Evolutionary conservation across 768 basidiomycete species (phyloP).

Genomic region (Ramaria sp.): DNA sequence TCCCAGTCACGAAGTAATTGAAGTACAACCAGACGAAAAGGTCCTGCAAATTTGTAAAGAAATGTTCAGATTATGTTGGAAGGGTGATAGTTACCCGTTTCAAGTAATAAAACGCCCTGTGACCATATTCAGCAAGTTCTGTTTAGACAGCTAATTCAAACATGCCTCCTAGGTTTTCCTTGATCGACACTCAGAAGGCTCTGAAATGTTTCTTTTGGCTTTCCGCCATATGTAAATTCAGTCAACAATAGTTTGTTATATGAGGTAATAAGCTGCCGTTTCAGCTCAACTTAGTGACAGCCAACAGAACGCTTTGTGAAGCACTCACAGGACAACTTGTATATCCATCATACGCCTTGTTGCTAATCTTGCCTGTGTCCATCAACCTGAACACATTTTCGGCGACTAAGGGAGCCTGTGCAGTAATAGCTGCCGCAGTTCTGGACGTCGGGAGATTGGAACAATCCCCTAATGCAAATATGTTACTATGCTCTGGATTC

Average conservation of each 20-base stretch:
- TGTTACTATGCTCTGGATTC: slow-evolving; percentile 69
- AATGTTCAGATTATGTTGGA: background rate
- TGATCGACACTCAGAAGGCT: slow-evolving; percentile 56
- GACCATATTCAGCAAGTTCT: background rate
- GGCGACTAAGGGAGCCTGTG: slow-evolving; percentile 80
- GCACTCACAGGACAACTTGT: slow-evolving; percentile 72
- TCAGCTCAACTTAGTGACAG: background rate
- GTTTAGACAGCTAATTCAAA: slow-evolving; percentile 4
- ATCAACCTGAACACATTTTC: slow-evolving; percentile 78
- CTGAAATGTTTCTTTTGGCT: slow-evolving; percentile 80
- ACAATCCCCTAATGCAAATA: slow-evolving; percentile 90
- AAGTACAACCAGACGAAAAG: slow-evolving; percentile 72
- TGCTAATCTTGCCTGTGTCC: slow-evolving; percentile 57
- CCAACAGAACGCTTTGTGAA: background rate
- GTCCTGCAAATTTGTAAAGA: slow-evolving; percentile 28
- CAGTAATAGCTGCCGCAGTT: slow-evolving; percentile 89
- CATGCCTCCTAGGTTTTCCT: slow-evolving; percentile 58
- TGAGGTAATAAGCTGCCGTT: slow-evolving; percentile 19
- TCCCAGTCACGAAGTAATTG: slow-evolving; percentile 40
- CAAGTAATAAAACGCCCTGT: slow-evolving; percentile 72
- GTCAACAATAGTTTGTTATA: slow-evolving; percentile 51
- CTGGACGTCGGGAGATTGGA: slow-evolving; percentile 90
- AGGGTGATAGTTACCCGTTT: slow-evolving; percentile 47
- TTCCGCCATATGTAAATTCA: slow-evolving; percentile 88
- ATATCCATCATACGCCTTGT: slow-evolving; percentile 78